Evolutionary conservation across 1,284 basidiomycete genomes (phyloP), one percentile per base, ranked within the genome.

Genomic region (Calocybe gambosa): DNA sequence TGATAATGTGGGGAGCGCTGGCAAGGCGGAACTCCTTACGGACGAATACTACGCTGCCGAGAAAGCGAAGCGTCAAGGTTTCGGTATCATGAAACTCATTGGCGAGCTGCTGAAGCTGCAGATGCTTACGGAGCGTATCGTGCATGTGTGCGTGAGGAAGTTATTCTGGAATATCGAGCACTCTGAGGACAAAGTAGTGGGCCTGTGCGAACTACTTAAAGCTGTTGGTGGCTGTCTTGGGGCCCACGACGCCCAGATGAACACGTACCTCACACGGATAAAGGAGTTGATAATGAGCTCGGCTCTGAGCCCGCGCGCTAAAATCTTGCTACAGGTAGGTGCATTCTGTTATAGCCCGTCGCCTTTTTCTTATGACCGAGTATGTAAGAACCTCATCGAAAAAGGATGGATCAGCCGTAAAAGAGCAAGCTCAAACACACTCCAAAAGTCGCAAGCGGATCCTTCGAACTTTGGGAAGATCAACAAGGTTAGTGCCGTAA

Each of bases 141-240:
- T 99, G 85, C 89, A 93, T 67, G 84, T 91, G 62, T 98, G 93
- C 73, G 84, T 98, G 63, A 90, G 93, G 77, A 93, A 93, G 68
- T 78, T 98, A 5, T 75, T 98, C 18, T 80, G 84, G 52, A 96
- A 97, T 62, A 86, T 94, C 49, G 85, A 91, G 50, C 89, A 91
- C 60, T 93, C 94, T 0, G 95, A 98, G 68, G 95, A 97, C 69
- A 93, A 98, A 62, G 89, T 98, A 55, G 95, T 98, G 74, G 91
- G 87, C 40, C 78, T 96, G 53, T 96, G 92, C 77, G 92, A 93
- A 67, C 78, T 98, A 45, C 69, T 98, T 50, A 80, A 85, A 35
- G 98, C 93, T 4, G 89, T 96, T 48, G 95, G 95, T n/a, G n/a
- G n/a, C n/a, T n/a, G n/a, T n/a, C n/a, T n/a, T n/a, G n/a, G n/a